These are phyloP conservation scores for Arabidopsis arenosa DNA, from an alignment of 345 rosid genomes.

Conservation along the genomic window DNA sequence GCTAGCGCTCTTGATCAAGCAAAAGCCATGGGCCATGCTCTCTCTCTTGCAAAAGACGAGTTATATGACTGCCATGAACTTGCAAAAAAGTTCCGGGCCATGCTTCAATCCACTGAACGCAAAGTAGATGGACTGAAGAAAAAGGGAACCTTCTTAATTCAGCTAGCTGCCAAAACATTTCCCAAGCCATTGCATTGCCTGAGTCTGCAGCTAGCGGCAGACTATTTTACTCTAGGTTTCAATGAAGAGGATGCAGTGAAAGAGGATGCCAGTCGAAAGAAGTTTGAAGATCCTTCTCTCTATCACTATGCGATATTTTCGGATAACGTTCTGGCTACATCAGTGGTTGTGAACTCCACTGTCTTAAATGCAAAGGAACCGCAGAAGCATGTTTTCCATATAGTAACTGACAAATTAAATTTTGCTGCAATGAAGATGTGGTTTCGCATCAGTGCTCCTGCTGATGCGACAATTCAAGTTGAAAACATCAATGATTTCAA, in stretches of 20 bases:
- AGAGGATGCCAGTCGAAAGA: constrained; percentile 49
- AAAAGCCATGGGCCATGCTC: constrained; percentile 86
- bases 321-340: constrained; percentile 91
- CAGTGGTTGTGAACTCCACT: constrained; percentile 95
- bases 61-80: constrained; percentile 77
- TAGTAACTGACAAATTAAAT: constrained; percentile 89
- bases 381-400: constrained; percentile 87
- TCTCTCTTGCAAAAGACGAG: constrained; percentile 80
- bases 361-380: constrained; percentile 70
- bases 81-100: constrained; percentile 78
- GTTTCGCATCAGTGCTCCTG: constrained; percentile 66
- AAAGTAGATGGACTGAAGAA: constrained; percentile 67
- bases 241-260: constrained; percentile 48
- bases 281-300: constrained; percentile 76
- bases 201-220: constrained; percentile 82
- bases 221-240: constrained; percentile 63
- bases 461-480: constrained; percentile 62
- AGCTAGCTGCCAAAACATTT: constrained; percentile 94
- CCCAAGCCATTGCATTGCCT: constrained; percentile 93
- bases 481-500: constrained; percentile 77
- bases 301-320: constrained; percentile 96
- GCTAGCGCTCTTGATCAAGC: constrained; percentile 87
- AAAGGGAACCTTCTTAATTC: constrained; percentile 89
- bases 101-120: constrained; percentile 82
- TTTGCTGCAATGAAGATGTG: constrained; percentile 85